Evolutionary conservation across 495 filamentous ascomycete species (phyloP), one percentile per base, ranked within the genome.

Genomic region (Tuber microsphaerosporum): DNA sequence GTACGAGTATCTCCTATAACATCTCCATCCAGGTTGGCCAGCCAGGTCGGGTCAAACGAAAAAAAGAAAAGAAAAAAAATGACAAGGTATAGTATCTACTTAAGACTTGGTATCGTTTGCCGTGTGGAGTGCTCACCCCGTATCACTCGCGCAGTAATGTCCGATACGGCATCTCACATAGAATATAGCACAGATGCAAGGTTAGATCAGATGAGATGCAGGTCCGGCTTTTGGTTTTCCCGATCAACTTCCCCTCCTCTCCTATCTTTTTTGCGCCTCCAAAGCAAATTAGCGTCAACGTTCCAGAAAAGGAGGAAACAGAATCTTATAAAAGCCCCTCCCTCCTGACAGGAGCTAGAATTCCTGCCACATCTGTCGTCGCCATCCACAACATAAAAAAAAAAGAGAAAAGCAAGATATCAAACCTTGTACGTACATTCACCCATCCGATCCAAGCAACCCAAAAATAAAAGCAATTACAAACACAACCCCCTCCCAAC

Each of bases 1-100:
- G 26, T 43, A 7, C 42, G 2, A 41, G 7, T 34, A 41, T 22
- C 34, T 46, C 14, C 45, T 48, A 5, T 45, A 20, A 37, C 41
- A 70, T n/a, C 75, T 41, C 75, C 42, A 51, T 71, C 39, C 42
- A 70, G n/a, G 69, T 69, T n/a, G 8, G n/a, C 56, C n/a, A 61
- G 56, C n/a, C 56, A 61, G 26, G 56, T 31, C 56, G n/a, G 9
- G 56, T 16, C 1, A 12, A 61, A 31, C 9, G 2, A 1, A 26
- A 26, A 31, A 61, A 61, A 10, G 6, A 6, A 31, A 31, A 65
- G 16, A 65, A 65, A 12, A 26, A 6, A 12, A 26, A 6, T 34
- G 6, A 26, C 12, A 65, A 17, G n/a, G n/a, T 16, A 31, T 26
- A 34, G 8, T 26, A 34, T 31, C 56, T 65, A 65, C 22, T 26